Conservation (phyloP, 306 rosid genomes). For the Carpinus viminea region DNA sequence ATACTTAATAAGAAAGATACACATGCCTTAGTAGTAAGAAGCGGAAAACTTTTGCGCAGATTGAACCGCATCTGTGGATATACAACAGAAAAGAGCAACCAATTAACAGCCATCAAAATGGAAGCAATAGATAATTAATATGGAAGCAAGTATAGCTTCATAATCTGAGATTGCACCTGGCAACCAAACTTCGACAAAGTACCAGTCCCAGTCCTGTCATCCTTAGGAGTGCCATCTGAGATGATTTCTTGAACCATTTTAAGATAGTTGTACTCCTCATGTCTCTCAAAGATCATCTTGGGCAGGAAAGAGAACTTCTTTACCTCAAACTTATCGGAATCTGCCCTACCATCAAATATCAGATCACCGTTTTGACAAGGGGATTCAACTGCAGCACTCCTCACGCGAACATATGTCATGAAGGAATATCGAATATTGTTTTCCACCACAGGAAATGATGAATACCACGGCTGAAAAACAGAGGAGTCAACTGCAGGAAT, state of each 20-base stretch:
- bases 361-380: constrained; percentile 44
- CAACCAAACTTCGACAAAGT: constrained; percentile 89
- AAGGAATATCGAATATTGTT: constrained; percentile 64
- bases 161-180: constrained; percentile 61
- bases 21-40: constrained; percentile 92
- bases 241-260: constrained; percentile 78
- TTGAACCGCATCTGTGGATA: constrained; percentile 80
- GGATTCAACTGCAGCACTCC: constrained; percentile 56
- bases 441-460: constrained; percentile 84
- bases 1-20: constrained; percentile 17
- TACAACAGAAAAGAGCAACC: constrained; percentile 22
- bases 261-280: constrained; percentile 81
- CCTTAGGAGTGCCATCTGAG: constrained; percentile 75
- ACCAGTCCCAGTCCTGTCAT: constrained; percentile 97
- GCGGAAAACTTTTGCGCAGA: constrained; percentile 81
- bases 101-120: not conserved
- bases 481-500: constrained; percentile 69
- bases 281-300: constrained; percentile 73
- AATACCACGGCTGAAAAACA: constrained; percentile 88
- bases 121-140: not conserved
- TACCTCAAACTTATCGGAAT: constrained; percentile 55
- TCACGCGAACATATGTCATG: constrained; percentile 78
- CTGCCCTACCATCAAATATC: constrained; percentile 32
- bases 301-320: constrained; percentile 84
- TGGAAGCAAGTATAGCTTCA: constrained; percentile 20